Evolutionary conservation across 2,329 filamentous ascomycete genomes (phyloP).

Genomic region (Fragosphaeria purpurea): DNA sequence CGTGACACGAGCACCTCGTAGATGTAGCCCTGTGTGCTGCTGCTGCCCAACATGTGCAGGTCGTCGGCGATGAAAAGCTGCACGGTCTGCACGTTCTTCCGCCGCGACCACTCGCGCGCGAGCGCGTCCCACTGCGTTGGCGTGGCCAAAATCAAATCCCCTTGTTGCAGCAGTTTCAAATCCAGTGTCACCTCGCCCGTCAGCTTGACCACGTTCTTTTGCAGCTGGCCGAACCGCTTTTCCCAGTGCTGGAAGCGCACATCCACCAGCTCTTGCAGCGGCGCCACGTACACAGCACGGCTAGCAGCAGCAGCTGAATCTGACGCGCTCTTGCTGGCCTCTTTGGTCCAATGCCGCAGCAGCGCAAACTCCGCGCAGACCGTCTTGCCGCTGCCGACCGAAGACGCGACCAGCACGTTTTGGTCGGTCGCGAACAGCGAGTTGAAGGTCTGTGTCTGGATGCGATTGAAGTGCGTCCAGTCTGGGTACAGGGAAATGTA

Average conservation of each 20-base stretch:
- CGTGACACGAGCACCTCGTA: slow-evolving; percentile 97
- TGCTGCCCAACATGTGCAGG: slow-evolving; percentile 88
- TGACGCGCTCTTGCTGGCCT: slow-evolving; percentile 10
- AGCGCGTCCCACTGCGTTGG: slow-evolving; percentile 93
- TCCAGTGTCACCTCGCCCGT: slow-evolving; percentile 89
- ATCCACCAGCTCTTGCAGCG: slow-evolving; percentile 89
- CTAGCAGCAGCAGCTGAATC: slow-evolving; percentile 40
- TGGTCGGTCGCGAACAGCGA: slow-evolving; percentile 84
- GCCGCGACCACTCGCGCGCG: slow-evolving; percentile 89
- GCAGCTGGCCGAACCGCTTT: slow-evolving; percentile 58
- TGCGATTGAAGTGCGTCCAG: slow-evolving; percentile 88
- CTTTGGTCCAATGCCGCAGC: slow-evolving; percentile 73
- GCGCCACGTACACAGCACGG: slow-evolving; percentile 85
- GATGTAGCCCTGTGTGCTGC: slow-evolving; percentile 72
- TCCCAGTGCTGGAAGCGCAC: slow-evolving; percentile 76
- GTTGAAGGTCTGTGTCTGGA: slow-evolving; percentile 96
- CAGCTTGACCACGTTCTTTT: slow-evolving; percentile 82
- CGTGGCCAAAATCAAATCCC: slow-evolving; percentile 85
- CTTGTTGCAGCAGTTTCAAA: slow-evolving; percentile 75
- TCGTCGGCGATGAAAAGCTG: slow-evolving; percentile 92
- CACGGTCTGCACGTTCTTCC: slow-evolving; percentile 88
- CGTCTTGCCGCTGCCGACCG: slow-evolving; percentile 92
- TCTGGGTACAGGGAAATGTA: slow-evolving; percentile 72
- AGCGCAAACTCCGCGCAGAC: slow-evolving; percentile 93
- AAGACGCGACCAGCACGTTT: slow-evolving; percentile 87